Conservation (phyloP, 768 basidiomycete genomes). For the Dentipellis fragilis region DNA sequence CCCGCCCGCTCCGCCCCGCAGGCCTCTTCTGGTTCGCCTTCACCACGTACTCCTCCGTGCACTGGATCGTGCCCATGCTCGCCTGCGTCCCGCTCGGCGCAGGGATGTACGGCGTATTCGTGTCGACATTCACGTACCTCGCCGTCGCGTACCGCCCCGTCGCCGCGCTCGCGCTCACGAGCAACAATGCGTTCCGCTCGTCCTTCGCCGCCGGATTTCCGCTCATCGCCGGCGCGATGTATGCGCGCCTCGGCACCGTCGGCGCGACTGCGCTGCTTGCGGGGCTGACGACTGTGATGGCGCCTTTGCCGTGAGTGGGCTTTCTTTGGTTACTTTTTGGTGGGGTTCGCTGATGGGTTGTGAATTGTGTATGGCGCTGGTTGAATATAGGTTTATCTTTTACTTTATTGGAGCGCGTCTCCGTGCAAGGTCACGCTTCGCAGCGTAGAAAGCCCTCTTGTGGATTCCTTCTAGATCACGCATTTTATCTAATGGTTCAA, state of each 20-base stretch:
- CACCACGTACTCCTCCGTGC: conserved; percentile 36
- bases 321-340: neutral
- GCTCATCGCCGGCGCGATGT: conserved; percentile 29
- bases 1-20: neutral
- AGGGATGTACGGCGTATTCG: conserved; percentile 56
- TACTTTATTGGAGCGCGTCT: neutral
- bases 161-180: conserved; percentile 53
- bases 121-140: conserved; percentile 53
- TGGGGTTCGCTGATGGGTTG: neutral
- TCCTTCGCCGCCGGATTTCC: conserved; percentile 32
- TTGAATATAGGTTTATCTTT: neutral
- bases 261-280: conserved; percentile 30
- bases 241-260: conserved; percentile 23
- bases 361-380: neutral
- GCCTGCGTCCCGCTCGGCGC: conserved; percentile 38
- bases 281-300: conserved; percentile 26
- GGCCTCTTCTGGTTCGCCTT: conserved; percentile 48
- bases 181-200: conserved; percentile 42
- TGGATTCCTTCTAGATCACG: too few relatives aligned
- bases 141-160: conserved; percentile 40
- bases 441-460: neutral
- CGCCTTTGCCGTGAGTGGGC: conserved; percentile 39
- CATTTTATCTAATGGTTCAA: too few relatives aligned
- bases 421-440: neutral
- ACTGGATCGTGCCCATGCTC: conserved; percentile 38